Evolutionary conservation across 495 filamentous ascomycete species (phyloP).

Genomic region (Aspergillus carlsbadensis): DNA sequence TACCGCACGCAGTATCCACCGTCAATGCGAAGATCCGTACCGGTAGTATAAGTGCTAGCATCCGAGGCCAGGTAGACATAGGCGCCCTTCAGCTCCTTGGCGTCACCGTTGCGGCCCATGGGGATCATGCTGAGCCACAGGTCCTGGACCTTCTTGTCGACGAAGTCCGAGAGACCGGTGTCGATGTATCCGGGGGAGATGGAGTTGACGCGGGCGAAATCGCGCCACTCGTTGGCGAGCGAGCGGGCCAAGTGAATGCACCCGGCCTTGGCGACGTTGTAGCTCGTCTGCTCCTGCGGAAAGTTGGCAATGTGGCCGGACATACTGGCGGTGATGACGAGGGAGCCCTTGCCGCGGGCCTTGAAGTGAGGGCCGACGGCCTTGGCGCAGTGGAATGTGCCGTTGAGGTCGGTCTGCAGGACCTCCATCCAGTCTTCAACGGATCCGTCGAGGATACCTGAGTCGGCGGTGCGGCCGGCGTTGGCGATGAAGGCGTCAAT

Average conservation of each 20-base stretch:
- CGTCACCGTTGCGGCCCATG: conserved; percentile 68
- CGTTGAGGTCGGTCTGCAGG: conserved; percentile 62
- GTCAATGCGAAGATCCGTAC: conserved; percentile 73
- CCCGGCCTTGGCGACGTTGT: conserved; percentile 75
- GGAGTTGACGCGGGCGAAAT: conserved; percentile 73
- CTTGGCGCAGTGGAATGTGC: conserved; percentile 69
- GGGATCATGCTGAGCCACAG: conserved; percentile 76
- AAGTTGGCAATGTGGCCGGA: conserved; percentile 75
- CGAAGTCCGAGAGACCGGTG: conserved; percentile 75
- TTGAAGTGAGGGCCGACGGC: conserved; percentile 65
- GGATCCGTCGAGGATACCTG: conserved; percentile 60
- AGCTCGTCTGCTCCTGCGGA: conserved; percentile 77
- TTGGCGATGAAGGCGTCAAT: conserved; percentile 70
- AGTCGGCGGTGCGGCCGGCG: conserved; percentile 63
- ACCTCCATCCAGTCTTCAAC: conserved; percentile 68
- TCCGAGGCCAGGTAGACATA: conserved; percentile 77
- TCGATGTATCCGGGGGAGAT: conserved; percentile 80
- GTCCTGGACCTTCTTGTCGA: conserved; percentile 65
- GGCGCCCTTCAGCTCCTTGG: conserved; percentile 81
- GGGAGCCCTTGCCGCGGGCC: conserved; percentile 56
- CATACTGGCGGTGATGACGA: conserved; percentile 67
- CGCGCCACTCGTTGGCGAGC: conserved; percentile 74
- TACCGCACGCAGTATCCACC: conserved; percentile 55
- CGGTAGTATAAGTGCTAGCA: conserved; percentile 82
- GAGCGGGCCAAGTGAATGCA: conserved; percentile 55